Base-by-base conservation (phyloP, 495 filamentous ascomycete genomes). In the Lophium mytilinum region DNA sequence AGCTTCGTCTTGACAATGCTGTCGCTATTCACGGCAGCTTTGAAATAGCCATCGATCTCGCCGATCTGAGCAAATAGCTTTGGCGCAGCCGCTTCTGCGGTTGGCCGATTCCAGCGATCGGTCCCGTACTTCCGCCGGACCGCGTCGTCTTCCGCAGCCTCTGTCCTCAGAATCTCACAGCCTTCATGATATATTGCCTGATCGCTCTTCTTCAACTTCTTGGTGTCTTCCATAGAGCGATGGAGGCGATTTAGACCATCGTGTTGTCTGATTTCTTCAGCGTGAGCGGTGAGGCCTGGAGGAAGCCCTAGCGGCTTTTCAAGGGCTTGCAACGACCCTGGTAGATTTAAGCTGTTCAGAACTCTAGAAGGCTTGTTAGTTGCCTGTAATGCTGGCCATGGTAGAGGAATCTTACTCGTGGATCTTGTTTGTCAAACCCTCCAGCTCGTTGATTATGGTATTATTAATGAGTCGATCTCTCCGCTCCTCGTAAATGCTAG, bases 241-340 rank as follows among this genome's bases (percentile, higher is more conserved):
- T 84, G 79, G 3, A 98, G 69, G 15, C 84, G 77, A 57, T 84
- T 80, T 17, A 92, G 69, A 0, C 92, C 92, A 66, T 94, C 89
- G 62, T 90, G 88, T 67, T 97, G 92, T n/a, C 88, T 80, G 50
- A 98, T 85, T 65, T 97, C 93, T 63, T 98, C 94, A 9, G 93
- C 93, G 65, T 96, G 93, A 10, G 90, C 85, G 9, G 88, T 79
- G 3, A 98, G 71, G 0, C 80, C 85, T 7, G 87, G 86, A 0
- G 93, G 93, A n/a, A 98, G 72, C 0, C 93, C 93, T 0, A 98
- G 79, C 0, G 93, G 92, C 65, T 95, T 98, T 62, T 98, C 93
- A 0, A 98, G 76, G 0, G 94, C 93, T 67, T 97, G 94, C 3
- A 98, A 72, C 1, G 91, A 95, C 1, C 93, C 93, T 0, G 93